Conservation (phyloP, 1,284 basidiomycete species). For the Tilletia walkeri region DNA sequence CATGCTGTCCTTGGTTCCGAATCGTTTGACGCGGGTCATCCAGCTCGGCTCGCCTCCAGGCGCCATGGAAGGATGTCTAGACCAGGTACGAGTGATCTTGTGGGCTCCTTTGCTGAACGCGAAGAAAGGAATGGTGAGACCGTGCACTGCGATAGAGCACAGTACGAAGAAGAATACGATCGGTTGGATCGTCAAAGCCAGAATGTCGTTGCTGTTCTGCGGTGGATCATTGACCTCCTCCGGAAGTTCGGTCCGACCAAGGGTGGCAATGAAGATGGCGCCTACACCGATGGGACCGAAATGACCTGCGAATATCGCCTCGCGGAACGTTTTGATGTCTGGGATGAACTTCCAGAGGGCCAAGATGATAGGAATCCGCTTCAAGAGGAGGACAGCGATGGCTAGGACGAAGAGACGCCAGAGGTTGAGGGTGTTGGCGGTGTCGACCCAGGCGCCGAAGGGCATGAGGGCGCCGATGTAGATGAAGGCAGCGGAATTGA, state of each 20-base stretch:
- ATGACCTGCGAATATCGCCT: conserved; percentile 54
- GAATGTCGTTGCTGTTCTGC: conserved; percentile 44
- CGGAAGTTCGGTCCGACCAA: conserved; percentile 45
- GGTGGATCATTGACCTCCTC: conserved; percentile 47
- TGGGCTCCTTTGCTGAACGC: conserved; percentile 44
- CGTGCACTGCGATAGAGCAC: conserved; percentile 52
- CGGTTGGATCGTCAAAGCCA: conserved; percentile 52
- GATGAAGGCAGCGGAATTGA: conserved; percentile 54
- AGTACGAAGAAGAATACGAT: conserved; percentile 55
- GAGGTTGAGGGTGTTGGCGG: conserved; percentile 40
- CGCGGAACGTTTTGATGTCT: conserved; percentile 55
- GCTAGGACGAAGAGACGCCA: conserved; percentile 51
- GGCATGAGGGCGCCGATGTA: conserved; percentile 56
- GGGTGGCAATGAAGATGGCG: conserved; percentile 53
- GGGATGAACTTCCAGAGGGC: conserved; percentile 54
- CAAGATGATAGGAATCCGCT: conserved; percentile 53
- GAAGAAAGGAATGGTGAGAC: conserved; percentile 55
- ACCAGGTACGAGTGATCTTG: conserved; percentile 44
- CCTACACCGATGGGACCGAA: conserved; percentile 56
- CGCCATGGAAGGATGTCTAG: conserved; percentile 35
- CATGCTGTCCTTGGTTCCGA: conserved; percentile 39
- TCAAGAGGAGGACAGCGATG: conserved; percentile 47
- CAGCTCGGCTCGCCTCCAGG: conserved; percentile 42
- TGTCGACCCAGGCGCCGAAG: conserved; percentile 38
- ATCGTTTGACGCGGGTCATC: conserved; percentile 43